A percentile compares a stretch with the other conserved stretches of the same genome.
These are phyloP conservation scores for Hamamelis virginiana DNA, from an alignment of 164 flowering plant genomes.

Conservation along the genomic window DNA sequence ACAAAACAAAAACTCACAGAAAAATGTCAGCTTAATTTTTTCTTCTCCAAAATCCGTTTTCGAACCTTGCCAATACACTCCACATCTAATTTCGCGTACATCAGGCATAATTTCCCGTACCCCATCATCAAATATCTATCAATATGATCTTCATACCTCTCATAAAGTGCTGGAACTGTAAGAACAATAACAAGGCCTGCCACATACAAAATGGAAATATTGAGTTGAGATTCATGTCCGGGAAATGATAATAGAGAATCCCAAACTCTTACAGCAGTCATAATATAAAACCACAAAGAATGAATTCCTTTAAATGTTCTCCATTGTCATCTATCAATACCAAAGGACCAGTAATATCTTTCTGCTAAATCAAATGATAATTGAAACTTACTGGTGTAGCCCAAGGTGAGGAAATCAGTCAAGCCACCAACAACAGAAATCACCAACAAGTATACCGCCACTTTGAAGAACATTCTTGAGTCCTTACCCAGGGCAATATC, in stretches of 20 bases:
- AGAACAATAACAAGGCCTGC: constrained; percentile 74
- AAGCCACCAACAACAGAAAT: constrained; percentile 66
- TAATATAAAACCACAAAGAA: too few relatives aligned
- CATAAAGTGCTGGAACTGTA: constrained; percentile 75
- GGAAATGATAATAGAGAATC: background rate
- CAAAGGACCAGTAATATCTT: background rate
- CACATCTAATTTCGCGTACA: constrained; percentile 43
- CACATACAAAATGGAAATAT: background rate
- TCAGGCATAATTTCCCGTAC: constrained; percentile 32
- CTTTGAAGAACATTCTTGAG: constrained; percentile 59
- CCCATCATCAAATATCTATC: constrained; percentile 38
- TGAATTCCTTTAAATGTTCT: too few relatives aligned
- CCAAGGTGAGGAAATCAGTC: constrained; percentile 68
- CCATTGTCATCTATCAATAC: too few relatives aligned
- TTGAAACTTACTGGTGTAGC: constrained; percentile 71
- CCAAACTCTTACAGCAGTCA: too few relatives aligned
- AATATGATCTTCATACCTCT: constrained; percentile 61
- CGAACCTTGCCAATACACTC: constrained; percentile 36
- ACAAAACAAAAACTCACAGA: background rate
- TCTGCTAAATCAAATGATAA: background rate
- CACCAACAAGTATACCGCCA: constrained; percentile 53
- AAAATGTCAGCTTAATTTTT: constrained; percentile 50
- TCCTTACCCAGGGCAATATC: constrained; percentile 79
- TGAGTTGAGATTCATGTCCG: background rate
- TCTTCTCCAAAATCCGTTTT: constrained; percentile 50